Base-by-base conservation (phyloP, 306 rosid species). In the Delonix regia region DNA sequence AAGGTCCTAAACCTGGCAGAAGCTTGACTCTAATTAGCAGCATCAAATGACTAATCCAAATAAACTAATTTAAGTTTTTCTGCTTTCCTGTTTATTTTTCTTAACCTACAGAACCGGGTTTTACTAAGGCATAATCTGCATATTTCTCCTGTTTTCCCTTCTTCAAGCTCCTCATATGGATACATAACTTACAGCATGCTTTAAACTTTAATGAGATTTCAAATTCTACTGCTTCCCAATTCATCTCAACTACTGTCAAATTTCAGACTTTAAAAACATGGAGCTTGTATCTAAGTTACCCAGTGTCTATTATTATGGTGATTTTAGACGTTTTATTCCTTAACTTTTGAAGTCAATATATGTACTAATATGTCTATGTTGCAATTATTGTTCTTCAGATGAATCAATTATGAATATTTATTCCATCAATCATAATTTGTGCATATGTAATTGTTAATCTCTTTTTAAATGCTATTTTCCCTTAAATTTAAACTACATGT, bases 1-100 rank as follows among this genome's bases (percentile, higher is more conserved):
- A 69, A 61, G 34, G 34, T 78, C 63, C 74, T 69, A 55, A 41
- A 75, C 47, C 60, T 60, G 70, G 60, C 55, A 69, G 64, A 64
- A 25, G 30, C 7, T 65, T 47, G 39, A 41, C 25, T 27, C 22
- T 51, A 13, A 67, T 74, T 63, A 42, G 57, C 56, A 25, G 27
- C 38, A 51, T 30, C 75, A 73, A 66, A 41, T 63, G 72, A 71
- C 28, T 64, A 44, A 73, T 51, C 69, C 15, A 9, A 33, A 14
- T 38, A 5, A 28, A 51, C 47, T 51, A 30, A 33, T 28, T 71
- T 8, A 30, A 13, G 4, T 7, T 13, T 28, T 70, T 28, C n/a
- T 70, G 55, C 5, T 48, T 70, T 47, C 33, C 4, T 48, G 16
- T 8, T 28, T 9, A 16, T 18, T 16, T 30, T 71, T 28, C 62